These are phyloP conservation scores for Aspergillus ustus DNA, from an alignment of 2,329 filamentous ascomycete species.

Conservation along the genomic window DNA sequence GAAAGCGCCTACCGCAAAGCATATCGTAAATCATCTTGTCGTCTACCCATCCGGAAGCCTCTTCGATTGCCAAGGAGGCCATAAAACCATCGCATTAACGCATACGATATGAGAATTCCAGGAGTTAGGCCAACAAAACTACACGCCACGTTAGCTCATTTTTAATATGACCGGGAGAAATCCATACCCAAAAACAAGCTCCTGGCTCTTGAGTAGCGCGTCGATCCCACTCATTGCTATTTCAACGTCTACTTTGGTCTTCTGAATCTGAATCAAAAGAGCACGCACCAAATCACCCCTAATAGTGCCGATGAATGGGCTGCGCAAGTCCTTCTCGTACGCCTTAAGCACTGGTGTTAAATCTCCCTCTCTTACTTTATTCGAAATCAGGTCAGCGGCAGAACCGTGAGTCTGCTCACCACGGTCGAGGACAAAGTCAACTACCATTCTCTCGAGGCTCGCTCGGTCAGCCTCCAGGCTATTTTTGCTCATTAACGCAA, in stretches of 20 bases:
- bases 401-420: conserved; percentile 60
- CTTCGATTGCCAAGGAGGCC: conserved; percentile 71
- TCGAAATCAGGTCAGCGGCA: conserved; percentile 64
- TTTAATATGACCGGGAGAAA: not conserved
- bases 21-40: conserved; percentile 72
- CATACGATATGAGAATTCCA: conserved; percentile 83
- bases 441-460: conserved; percentile 95
- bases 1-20: conserved; percentile 65
- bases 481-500: conserved; percentile 94
- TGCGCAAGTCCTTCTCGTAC: conserved; percentile 86
- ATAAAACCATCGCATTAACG: conserved; percentile 72
- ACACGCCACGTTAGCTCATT: conserved; percentile 17
- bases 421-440: conserved; percentile 90
- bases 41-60: conserved; percentile 67
- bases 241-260: conserved; percentile 98
- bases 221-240: conserved; percentile 96
- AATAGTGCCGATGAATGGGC: conserved; percentile 79
- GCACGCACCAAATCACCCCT: conserved; percentile 86
- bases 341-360: conserved; percentile 88
- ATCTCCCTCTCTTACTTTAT: conserved; percentile 87
- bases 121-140: conserved; percentile 93
- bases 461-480: conserved; percentile 88
- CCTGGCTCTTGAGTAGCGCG: conserved; percentile 90
- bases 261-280: conserved; percentile 94
- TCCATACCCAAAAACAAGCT: conserved; percentile 79